Percentiles rank a stretch among this genome's conserved stretches.
phyloP scores from a whole-genome alignment of 371 early-diverging fungal species.

The Circinella umbellata region DNA sequence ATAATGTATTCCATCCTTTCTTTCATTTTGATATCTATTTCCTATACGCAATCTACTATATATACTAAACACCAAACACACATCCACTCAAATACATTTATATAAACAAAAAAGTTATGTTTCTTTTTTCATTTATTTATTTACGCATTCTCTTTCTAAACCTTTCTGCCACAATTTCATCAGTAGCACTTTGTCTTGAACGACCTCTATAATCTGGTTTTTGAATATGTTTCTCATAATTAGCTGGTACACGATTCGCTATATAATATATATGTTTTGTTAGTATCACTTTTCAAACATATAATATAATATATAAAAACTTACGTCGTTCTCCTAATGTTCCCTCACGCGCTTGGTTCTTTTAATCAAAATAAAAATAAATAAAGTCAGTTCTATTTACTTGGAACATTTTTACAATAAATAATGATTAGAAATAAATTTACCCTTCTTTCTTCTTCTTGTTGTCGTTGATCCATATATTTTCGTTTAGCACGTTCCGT shows the following conservation, averaged over 20 bases:
- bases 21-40: no score
- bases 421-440: no score
- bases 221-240: conserved; percentile 40
- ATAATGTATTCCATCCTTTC: neutral
- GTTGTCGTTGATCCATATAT: conserved; percentile 38
- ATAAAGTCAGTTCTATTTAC: neutral
- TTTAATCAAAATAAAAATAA: neutral
- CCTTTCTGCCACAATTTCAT: conserved; percentile 78
- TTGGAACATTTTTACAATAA: no score
- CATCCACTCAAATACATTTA: no score
- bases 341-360: neutral
- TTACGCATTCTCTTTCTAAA: conserved; percentile 81
- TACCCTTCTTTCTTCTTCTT: conserved; percentile 15
- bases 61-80: no score
- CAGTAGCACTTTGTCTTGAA: conserved; percentile 71
- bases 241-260: conserved; percentile 32
- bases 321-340: conserved; percentile 1
- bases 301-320: neutral
- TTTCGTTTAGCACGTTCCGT: conserved; percentile 82
- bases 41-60: no score
- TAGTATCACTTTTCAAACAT: no score
- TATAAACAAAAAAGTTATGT: no score
- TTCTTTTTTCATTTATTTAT: conserved; percentile 14
- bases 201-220: conserved; percentile 38
- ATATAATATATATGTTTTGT: neutral